These are phyloP conservation scores for Aureoboletus auriporus DNA, from an alignment of 768 basidiomycete genomes.

Conservation along the genomic window DNA sequence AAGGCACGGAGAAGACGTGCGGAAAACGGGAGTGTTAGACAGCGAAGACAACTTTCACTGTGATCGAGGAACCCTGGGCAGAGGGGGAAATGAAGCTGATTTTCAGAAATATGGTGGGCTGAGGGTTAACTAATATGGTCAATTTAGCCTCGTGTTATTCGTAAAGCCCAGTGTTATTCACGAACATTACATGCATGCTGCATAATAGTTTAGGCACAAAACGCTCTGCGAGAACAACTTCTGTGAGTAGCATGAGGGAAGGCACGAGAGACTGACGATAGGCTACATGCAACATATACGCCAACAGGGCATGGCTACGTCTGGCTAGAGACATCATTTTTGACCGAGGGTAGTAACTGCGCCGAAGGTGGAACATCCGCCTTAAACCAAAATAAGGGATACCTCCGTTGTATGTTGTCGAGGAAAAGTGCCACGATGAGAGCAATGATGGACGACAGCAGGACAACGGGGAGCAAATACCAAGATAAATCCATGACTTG, in stretches of 20 bases:
- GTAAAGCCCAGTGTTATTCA: background rate
- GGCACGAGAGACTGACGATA: slow-evolving; percentile 3
- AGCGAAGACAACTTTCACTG: slow-evolving; percentile 3
- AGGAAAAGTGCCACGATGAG: slow-evolving; percentile 43
- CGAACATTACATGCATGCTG: background rate
- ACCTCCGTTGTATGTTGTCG: slow-evolving; percentile 51
- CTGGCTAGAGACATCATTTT: background rate
- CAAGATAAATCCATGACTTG: slow-evolving; percentile 43
- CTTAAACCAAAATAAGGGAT: slow-evolving; percentile 42
- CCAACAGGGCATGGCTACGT: background rate
- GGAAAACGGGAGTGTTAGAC: slow-evolving; percentile 3
- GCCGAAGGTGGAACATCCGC: slow-evolving; percentile 4
- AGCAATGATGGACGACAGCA: slow-evolving; percentile 43
- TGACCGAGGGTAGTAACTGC: background rate
- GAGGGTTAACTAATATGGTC: slow-evolving; percentile 22
- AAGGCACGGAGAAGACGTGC: slow-evolving; percentile 11
- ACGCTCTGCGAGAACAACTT: background rate
- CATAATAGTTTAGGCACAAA: background rate
- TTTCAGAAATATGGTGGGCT: slow-evolving; percentile 19
- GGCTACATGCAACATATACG: background rate
- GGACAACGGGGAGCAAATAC: slow-evolving; percentile 50
- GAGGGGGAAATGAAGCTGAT: slow-evolving; percentile 19
- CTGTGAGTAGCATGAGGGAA: slow-evolving; percentile 3
- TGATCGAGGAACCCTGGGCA: slow-evolving; percentile 24
- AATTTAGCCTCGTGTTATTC: slow-evolving; percentile 12